A percentile compares a stretch with the other conserved stretches of the same genome.
Conservation (phyloP, 257 asterid species). For the Penstemon newberryi region DNA sequence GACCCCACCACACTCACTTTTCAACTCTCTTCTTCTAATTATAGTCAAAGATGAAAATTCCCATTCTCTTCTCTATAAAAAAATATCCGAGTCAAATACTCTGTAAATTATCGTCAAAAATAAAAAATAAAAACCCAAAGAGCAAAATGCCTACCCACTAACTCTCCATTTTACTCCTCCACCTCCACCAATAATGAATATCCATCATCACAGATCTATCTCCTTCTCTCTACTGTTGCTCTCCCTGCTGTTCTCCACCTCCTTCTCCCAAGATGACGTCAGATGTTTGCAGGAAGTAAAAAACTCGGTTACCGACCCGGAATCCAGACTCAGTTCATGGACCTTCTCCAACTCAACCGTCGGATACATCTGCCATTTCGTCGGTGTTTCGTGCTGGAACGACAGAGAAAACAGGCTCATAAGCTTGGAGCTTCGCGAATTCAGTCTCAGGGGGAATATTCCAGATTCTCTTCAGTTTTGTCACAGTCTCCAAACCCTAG, state of each 20-base stretch:
- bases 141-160: slow-evolving; percentile 27
- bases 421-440: slow-evolving; percentile 48
- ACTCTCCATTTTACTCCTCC: slow-evolving; percentile 20
- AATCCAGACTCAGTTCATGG: slow-evolving; percentile 52
- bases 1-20: too few species aligned
- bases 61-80: too few species aligned
- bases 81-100: too few species aligned
- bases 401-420: slow-evolving; percentile 60
- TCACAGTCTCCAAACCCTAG: slow-evolving; percentile 59
- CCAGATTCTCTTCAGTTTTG: slow-evolving; percentile 59
- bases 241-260: slow-evolving; percentile 28
- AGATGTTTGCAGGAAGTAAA: slow-evolving; percentile 63
- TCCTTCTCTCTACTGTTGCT: slow-evolving; percentile 31
- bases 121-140: neutral
- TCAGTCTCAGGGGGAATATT: slow-evolving; percentile 52
- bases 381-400: slow-evolving; percentile 83
- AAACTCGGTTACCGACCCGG: slow-evolving; percentile 50
- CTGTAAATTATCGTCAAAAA: too few species aligned
- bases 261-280: slow-evolving; percentile 60
- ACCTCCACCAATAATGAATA: slow-evolving; percentile 27
- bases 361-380: slow-evolving; percentile 59
- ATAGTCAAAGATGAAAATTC: too few species aligned
- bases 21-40: too few species aligned
- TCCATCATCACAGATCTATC: slow-evolving; percentile 18
- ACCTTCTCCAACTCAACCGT: slow-evolving; percentile 51